A percentile compares a stretch with the other conserved stretches of the same genome.
Evolutionary conservation across 2,329 filamentous ascomycete genomes (phyloP).

Genomic region (Colletotrichum liriopes): DNA sequence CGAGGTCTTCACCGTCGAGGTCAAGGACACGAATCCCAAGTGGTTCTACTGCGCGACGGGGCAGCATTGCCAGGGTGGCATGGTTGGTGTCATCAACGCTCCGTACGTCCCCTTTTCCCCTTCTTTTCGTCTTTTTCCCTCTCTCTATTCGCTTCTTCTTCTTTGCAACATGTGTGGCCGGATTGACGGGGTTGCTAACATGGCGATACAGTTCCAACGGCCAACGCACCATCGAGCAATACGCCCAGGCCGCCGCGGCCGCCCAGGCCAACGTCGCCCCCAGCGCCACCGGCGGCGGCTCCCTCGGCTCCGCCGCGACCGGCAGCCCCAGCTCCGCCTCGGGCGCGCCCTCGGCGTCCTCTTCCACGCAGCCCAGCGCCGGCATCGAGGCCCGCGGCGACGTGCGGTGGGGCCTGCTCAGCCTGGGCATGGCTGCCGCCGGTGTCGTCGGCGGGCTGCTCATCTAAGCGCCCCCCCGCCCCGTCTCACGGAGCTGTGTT

Average conservation of each 20-base stretch:
- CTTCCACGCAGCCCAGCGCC: conserved; percentile 22
- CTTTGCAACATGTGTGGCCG: no score
- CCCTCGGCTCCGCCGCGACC: conserved; percentile 30
- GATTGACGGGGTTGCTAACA: no score
- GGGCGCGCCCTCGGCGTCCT: conserved; percentile 7
- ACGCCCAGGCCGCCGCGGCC: conserved; percentile 27
- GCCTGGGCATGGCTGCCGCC: conserved; percentile 35
- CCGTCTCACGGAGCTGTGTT: background rate
- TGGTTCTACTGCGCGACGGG: conserved; percentile 76
- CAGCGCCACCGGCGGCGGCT: conserved; percentile 37
- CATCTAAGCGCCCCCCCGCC: conserved; percentile 8
- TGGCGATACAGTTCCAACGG: conserved; percentile 2
- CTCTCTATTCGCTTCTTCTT: no score
- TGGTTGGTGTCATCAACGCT: conserved; percentile 64
- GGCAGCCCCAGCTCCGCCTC: conserved; percentile 23
- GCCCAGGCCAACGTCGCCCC: conserved; percentile 38
- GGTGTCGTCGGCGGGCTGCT: conserved; percentile 39
- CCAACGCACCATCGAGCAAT: conserved; percentile 28
- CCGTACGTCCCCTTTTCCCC: conserved; percentile 21
- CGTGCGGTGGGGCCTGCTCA: conserved; percentile 38
- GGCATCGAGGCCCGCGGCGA: conserved; percentile 36
- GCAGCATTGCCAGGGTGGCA: conserved; percentile 73
- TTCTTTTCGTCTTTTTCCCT: no score
- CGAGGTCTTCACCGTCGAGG: conserved; percentile 44
- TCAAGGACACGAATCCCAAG: conserved; percentile 67